Conservation (phyloP, 306 rosid genomes). For the Dryas octopetala region DNA sequence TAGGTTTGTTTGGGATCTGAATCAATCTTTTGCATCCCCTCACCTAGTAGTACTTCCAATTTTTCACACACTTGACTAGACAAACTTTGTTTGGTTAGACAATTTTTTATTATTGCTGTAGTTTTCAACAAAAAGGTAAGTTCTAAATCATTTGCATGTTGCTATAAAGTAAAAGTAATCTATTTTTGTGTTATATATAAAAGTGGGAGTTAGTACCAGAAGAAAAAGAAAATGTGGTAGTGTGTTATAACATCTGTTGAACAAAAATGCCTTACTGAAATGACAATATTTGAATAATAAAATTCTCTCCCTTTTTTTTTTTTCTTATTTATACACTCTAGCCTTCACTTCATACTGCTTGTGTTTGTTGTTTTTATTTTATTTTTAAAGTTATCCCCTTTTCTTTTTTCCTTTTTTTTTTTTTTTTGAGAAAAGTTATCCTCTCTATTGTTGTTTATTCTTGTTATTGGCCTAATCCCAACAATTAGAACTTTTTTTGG, state of each 20-base stretch:
- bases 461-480: not conserved
- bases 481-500: not conserved
- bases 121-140: not conserved
- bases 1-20: not conserved
- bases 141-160: too few species aligned
- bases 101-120: not conserved
- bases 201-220: too few species aligned
- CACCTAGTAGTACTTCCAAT: not conserved
- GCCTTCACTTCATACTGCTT: not conserved
- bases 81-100: not conserved
- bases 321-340: not conserved
- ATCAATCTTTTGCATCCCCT: not conserved
- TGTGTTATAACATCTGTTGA: not conserved
- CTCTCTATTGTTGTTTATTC: not conserved
- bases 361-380: not conserved
- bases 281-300: not conserved
- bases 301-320: not conserved
- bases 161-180: too few species aligned
- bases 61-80: not conserved
- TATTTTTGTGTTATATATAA: too few species aligned
- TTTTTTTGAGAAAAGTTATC: not conserved
- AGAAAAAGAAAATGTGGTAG: too few species aligned
- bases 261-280: not conserved
- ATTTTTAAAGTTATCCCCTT: not conserved
- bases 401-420: too few species aligned